phyloP scores from a whole-genome alignment of 257 asterid genomes.

The Plectranthus barbatus region DNA sequence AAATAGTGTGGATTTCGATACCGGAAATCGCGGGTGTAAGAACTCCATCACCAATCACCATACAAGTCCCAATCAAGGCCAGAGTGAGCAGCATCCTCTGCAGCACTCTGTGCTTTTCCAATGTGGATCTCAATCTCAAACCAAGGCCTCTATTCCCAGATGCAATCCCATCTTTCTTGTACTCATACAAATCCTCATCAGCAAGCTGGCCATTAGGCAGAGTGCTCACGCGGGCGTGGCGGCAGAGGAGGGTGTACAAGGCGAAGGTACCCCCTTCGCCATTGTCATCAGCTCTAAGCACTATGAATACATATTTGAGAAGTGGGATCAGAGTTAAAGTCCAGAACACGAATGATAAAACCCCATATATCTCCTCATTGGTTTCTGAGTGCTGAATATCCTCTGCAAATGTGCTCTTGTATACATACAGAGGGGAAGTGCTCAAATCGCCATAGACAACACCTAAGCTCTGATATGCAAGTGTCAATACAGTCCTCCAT shows the following conservation, averaged over 20 bases:
- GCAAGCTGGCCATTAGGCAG: conserved; percentile 93
- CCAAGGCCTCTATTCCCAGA: conserved; percentile 43
- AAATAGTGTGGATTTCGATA: conserved; percentile 7
- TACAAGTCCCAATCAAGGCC: conserved; percentile 91
- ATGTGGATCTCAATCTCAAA: conserved; percentile 54
- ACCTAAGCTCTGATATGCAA: conserved; percentile 93
- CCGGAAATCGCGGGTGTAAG: conserved; percentile 97
- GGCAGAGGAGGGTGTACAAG: conserved; percentile 71
- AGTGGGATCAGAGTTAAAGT: conserved; percentile 82
- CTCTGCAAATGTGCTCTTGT: conserved; percentile 96
- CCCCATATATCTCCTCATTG: conserved; percentile 89
- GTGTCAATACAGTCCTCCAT: conserved; percentile 71
- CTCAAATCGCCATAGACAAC: conserved; percentile 96
- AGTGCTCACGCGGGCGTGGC: conserved; percentile 74
- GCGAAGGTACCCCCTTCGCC: conserved; percentile 99
- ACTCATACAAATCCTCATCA: conserved; percentile 79
- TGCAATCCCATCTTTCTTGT: conserved; percentile 49
- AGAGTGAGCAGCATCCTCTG: conserved; percentile 63
- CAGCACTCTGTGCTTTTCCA: conserved; percentile 59
- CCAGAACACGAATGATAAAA: conserved; percentile 84
- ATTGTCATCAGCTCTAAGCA: conserved; percentile 86
- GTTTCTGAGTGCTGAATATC: conserved; percentile 85
- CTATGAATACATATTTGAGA: conserved; percentile 77
- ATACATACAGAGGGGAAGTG: conserved; percentile 90
- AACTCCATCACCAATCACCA: conserved; percentile 98